These are phyloP conservation scores for Heterobasidion annosum DNA, from an alignment of 1,284 basidiomycete genomes.

Conservation along the genomic window DNA sequence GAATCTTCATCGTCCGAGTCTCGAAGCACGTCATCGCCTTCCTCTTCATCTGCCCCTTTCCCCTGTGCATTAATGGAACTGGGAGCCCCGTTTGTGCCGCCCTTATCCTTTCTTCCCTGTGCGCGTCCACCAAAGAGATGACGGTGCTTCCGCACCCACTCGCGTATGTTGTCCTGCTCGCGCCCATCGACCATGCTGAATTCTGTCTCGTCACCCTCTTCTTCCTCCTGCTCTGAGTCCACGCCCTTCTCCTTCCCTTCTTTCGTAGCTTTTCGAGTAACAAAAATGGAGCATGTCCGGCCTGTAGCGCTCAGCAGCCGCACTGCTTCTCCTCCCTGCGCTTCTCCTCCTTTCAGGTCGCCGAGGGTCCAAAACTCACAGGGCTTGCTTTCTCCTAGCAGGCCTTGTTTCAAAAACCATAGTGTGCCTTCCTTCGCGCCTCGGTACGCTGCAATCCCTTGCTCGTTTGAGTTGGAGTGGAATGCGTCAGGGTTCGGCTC, in stretches of 20 bases:
- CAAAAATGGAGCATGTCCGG: conserved; percentile 48
- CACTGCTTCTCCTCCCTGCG: conserved; percentile 36
- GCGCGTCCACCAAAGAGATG: conserved; percentile 39
- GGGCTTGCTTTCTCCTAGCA: conserved; percentile 67
- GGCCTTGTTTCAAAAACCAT: conserved; percentile 60
- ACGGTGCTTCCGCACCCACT: conserved; percentile 51
- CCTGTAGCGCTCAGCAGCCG: conserved; percentile 57
- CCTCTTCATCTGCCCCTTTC: background rate
- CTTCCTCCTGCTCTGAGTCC: conserved; percentile 19
- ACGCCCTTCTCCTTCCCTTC: conserved; percentile 17
- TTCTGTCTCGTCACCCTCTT: conserved; percentile 48
- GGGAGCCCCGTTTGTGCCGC: background rate
- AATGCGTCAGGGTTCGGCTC: conserved; percentile 45
- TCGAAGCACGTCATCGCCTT: conserved; percentile 19
- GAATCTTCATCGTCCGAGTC: conserved; percentile 43
- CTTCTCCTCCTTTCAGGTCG: conserved; percentile 26
- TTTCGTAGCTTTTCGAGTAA: conserved; percentile 9
- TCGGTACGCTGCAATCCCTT: conserved; percentile 59
- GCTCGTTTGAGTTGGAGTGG: conserved; percentile 30
- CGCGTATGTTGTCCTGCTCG: conserved; percentile 54
- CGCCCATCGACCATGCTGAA: conserved; percentile 64
- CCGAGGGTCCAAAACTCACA: conserved; percentile 68
- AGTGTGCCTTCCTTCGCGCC: conserved; percentile 61
- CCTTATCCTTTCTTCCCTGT: conserved; percentile 1
- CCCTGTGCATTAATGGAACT: background rate